Evolutionary conservation across 306 rosid species (phyloP), one percentile per base, ranked within the genome.

Genomic region (Pyrus betulifolia): DNA sequence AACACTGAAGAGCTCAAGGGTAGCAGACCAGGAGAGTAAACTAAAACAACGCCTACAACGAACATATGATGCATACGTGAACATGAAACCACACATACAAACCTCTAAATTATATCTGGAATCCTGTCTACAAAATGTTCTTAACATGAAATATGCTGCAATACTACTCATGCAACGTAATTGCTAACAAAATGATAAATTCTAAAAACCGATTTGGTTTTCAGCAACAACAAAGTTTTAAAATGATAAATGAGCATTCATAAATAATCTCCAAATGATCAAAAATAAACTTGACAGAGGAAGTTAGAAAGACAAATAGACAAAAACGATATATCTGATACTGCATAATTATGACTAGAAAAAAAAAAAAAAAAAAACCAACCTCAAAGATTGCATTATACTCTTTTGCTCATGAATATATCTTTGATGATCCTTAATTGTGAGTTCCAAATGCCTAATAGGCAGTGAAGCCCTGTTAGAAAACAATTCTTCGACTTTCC

Each of bases 371-470:
- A 74, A 52, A 22, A 46, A 75, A 83, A 69, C 96, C 51, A 84
- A 96, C 99, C 98, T 92, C 86, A 96, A 87, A 49, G 99, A 92
- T 88, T 89, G 97, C 97, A 96, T 85, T 77, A 96, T 96, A 81
- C 88, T 96, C 87, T 86, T 91, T 63, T 96, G 99, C 74, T 92
- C 99, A 60, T 68, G 83, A 75, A 89, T 73, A 78, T 27, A 77
- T 81, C 70, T 86, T 82, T 83, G 97, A 70, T 88, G 88, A 58
- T 96, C 97, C 83, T 85, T 88, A 49, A 92, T 84, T 49, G 83
- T 69, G 63, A 59, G 86, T 38, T 96, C 98, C 84, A 86, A 78
- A 74, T 78, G 79, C 83, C 78, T 84, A 45, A 81, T 35, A 49
- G 88, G 84, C 75, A 77, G 70, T 54, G 85, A 81, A 52, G 83